Evolutionary conservation across 108 stramenopile genomes (phyloP), one percentile per base, ranked within the genome.

Genomic region (Cyclotella cryptica): DNA sequence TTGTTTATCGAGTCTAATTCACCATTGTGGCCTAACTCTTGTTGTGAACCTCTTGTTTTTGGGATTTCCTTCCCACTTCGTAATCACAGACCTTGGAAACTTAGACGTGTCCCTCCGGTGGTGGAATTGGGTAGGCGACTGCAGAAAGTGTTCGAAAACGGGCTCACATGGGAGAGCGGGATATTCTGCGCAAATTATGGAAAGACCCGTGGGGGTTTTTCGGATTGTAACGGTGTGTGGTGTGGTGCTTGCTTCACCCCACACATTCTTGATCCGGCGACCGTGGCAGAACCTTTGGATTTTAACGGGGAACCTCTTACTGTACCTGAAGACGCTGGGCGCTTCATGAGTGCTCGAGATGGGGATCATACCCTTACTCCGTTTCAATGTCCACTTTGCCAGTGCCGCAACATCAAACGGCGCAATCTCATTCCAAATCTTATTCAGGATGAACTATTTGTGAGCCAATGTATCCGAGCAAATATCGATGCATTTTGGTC

Each of bases 121-220:
- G 42, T 74, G 62, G 71, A 28, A 66, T 13, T 74, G 54, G 72
- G 72, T 2, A 53, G 28, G 46, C 0, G 27, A 30, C 6, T 74
- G 72, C 66, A 39, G 19, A 17, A 59, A 51, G 22, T 80, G 79
- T 55, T 49, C 43, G 27, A 72, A 55, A 26, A 29, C 12, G 44
- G n/a, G 19, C 24, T 27, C 17, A 57, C 22, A n/a, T 49, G 54
- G 54, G 18, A 43, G 64, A 15, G 26, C 14, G 80, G 47, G 29
- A 42, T 81, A 4, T 75, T 74, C 30, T 75, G 80, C 66, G 80
- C 72, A 46, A 81, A 81, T 19, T 80, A 41, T 74, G 72, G 72
- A 30, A 12, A 57, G 26, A 26, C 58, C 67, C 63, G 63, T 24
- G 45, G 41, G 26, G 5, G 3, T 29, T 59, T 30, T 39, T 22